Evolutionary conservation across 108 stramenopile species (phyloP).

Genomic region (Fragilaria crotonensis): DNA sequence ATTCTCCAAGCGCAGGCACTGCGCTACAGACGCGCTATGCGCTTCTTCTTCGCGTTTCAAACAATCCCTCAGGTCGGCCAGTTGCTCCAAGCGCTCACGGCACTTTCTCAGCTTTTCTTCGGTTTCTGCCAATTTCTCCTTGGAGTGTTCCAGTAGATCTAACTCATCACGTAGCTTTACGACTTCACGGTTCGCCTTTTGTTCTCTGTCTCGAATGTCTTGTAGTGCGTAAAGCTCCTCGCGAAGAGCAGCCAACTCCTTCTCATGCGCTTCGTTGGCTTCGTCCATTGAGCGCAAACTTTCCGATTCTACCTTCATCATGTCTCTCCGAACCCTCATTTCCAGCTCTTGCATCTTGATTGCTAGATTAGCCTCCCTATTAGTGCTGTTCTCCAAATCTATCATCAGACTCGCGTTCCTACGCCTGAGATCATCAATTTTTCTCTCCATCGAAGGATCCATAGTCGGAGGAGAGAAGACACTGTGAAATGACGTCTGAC

Average conservation of each 20-base stretch:
- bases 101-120: conserved; percentile 60
- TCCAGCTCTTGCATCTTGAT: conserved; percentile 41
- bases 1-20: conserved; percentile 59
- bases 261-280: conserved; percentile 20
- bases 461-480: conserved; percentile 29
- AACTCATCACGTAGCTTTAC: conserved; percentile 59
- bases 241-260: conserved; percentile 27
- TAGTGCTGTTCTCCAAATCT: conserved; percentile 26
- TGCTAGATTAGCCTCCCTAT: conserved; percentile 42
- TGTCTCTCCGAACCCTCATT: conserved; percentile 45
- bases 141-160: conserved; percentile 54
- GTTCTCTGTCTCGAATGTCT: conserved; percentile 16
- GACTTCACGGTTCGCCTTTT: conserved; percentile 42
- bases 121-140: conserved; percentile 42
- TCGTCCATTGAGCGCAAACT: conserved; percentile 29
- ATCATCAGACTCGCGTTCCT: conserved; percentile 26
- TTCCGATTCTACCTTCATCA: conserved; percentile 57
- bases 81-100: conserved; percentile 48
- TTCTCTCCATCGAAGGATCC: conserved; percentile 22
- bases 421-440: conserved; percentile 22
- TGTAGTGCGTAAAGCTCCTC: conserved; percentile 28
- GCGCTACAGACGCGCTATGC: conserved; percentile 61
- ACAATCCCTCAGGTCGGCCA: conserved; percentile 64
- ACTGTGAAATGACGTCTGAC: background rate
- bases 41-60: conserved; percentile 71